A percentile compares a stretch with the other conserved stretches of the same genome.
phyloP scores from a whole-genome alignment of 2,329 filamentous ascomycete species.

The Penicillium fuscoglaucum region DNA sequence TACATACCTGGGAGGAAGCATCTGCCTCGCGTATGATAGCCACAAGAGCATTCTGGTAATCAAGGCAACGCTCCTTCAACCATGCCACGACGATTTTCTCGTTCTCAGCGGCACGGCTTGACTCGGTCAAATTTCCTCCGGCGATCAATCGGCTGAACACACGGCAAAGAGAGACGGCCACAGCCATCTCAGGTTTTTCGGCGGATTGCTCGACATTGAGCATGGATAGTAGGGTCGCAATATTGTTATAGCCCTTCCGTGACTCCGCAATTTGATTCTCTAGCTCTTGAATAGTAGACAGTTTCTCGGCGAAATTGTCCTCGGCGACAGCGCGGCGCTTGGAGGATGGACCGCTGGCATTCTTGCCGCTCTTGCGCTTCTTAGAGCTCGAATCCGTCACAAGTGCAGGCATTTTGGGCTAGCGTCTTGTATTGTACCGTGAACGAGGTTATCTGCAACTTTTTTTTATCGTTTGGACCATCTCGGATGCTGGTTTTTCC shows the following conservation, averaged over 20 bases:
- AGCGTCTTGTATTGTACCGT: constrained; percentile 13
- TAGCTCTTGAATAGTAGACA: constrained; percentile 69
- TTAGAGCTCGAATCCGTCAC: constrained; percentile 34
- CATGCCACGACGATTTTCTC: constrained; percentile 73
- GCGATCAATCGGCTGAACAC: constrained; percentile 81
- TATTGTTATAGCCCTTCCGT: constrained; percentile 89
- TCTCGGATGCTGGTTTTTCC: constrained; percentile 39
- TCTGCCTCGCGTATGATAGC: constrained; percentile 62
- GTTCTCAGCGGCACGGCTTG: constrained; percentile 67
- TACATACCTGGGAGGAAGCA: constrained; percentile 52
- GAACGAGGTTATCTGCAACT: constrained; percentile 15
- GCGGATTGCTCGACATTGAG: constrained; percentile 53
- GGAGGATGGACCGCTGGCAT: constrained; percentile 40
- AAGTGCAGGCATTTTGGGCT: constrained; percentile 31
- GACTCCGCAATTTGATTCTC: constrained; percentile 83
- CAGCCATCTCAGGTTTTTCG: constrained; percentile 61
- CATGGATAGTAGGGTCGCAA: constrained; percentile 68
- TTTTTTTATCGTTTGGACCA: constrained; percentile 32
- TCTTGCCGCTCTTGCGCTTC: constrained; percentile 43
- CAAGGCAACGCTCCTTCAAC: constrained; percentile 72
- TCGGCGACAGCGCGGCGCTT: constrained; percentile 50
- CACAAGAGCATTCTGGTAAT: constrained; percentile 67
- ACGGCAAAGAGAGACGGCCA: constrained; percentile 78
- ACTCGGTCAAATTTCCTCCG: constrained; percentile 67
- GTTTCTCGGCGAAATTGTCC: constrained; percentile 53